These are phyloP conservation scores for Aspergillus proliferans DNA, from an alignment of 2,329 filamentous ascomycete genomes.

Conservation along the genomic window DNA sequence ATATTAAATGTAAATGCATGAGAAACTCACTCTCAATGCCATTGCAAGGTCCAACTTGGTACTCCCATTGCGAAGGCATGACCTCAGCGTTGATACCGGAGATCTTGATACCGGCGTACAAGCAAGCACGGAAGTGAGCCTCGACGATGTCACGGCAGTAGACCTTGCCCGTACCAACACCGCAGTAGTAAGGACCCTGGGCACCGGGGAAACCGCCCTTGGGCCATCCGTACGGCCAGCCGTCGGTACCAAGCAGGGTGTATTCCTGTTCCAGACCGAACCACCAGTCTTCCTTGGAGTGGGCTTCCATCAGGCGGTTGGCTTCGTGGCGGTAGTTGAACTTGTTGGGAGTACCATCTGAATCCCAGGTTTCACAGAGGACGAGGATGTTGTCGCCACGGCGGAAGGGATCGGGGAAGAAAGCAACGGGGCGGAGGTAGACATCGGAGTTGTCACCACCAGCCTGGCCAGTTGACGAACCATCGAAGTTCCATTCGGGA, in stretches of 20 bases:
- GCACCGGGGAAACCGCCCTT: constrained; percentile 82
- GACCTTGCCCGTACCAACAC: constrained; percentile 94
- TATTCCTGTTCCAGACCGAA: constrained; percentile 99
- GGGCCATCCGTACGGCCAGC: constrained; percentile 90
- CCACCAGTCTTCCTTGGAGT: constrained; percentile 81
- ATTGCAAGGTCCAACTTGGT: constrained; percentile 84
- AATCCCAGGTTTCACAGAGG: constrained; percentile 88
- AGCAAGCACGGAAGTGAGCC: constrained; percentile 82
- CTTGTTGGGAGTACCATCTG: constrained; percentile 93
- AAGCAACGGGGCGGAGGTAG: constrained; percentile 84
- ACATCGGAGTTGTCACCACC: constrained; percentile 95
- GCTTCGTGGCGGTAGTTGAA: constrained; percentile 96
- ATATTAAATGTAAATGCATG: background rate
- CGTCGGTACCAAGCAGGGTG: constrained; percentile 78
- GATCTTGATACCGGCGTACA: constrained; percentile 87
- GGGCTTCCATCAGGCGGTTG: constrained; percentile 79
- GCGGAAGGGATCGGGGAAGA: constrained; percentile 90
- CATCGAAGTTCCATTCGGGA: constrained; percentile 77
- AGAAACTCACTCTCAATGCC: constrained; percentile 69
- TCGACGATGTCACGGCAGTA: constrained; percentile 98
- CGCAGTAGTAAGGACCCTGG: constrained; percentile 95
- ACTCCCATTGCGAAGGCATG: constrained; percentile 97
- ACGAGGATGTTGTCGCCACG: constrained; percentile 87
- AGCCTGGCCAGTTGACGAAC: constrained; percentile 86
- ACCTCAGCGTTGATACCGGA: constrained; percentile 99